Percentiles rank a stretch among this genome's conserved stretches.
These are phyloP conservation scores for Colletotrichum tropicale DNA, from an alignment of 2,329 filamentous ascomycete genomes.

Conservation along the genomic window DNA sequence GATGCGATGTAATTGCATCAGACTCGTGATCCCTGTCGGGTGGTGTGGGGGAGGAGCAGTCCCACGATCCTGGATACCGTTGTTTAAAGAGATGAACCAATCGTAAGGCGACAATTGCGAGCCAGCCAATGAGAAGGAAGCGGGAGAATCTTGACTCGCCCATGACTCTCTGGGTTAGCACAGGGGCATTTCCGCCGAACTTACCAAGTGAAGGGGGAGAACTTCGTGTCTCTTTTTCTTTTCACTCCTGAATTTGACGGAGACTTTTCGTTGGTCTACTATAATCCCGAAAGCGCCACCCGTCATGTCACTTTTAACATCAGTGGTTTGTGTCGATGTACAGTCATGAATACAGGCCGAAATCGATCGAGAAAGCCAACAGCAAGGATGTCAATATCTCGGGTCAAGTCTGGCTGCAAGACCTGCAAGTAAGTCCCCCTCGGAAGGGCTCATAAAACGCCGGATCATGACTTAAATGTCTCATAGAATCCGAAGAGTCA, in stretches of 20 bases:
- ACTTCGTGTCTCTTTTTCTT: not conserved
- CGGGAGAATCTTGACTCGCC: not conserved
- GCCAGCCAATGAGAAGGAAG: not conserved
- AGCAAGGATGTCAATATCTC: not conserved
- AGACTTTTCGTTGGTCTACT: too few species aligned
- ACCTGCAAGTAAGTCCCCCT: not conserved
- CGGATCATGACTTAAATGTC: too few species aligned
- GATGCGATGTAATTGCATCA: not conserved
- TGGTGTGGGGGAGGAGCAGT: not conserved
- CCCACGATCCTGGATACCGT: not conserved
- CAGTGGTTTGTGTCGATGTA: not conserved
- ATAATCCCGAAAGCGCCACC: rapidly evolving
- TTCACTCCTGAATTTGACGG: too few species aligned
- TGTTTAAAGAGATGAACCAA: not conserved
- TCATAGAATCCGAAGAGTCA: not conserved
- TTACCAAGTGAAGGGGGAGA: not conserved
- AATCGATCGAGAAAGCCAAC: not conserved
- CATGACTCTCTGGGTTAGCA: not conserved
- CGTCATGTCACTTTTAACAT: rapidly evolving
- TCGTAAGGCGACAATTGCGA: not conserved
- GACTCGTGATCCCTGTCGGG: not conserved
- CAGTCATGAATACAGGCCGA: not conserved
- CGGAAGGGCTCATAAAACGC: too few species aligned
- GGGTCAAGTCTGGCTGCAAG: not conserved
- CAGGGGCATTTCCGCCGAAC: not conserved